Conservation (phyloP, 176 grass and related monocot species). For the Typha latifolia region DNA sequence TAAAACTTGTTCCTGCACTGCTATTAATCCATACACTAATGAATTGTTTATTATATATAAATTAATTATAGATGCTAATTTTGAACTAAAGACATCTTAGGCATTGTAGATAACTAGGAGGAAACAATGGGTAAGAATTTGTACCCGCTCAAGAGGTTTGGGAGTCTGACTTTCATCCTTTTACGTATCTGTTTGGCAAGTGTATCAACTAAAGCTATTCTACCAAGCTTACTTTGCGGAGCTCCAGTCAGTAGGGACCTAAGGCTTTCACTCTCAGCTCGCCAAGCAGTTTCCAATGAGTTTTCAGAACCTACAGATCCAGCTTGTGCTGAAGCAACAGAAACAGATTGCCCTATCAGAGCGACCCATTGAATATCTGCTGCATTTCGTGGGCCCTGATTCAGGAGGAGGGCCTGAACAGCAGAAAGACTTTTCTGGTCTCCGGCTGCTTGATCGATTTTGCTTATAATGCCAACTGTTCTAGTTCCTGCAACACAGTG, state of each 20-base stretch:
- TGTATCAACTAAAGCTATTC: constrained; percentile 65
- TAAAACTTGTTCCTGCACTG: too few relatives aligned
- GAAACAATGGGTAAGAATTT: constrained; percentile 4
- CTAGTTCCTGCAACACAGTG: constrained; percentile 55
- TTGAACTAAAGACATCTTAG: background rate
- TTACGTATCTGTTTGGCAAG: constrained; percentile 65
- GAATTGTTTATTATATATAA: too few relatives aligned
- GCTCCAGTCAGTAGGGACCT: constrained; percentile 49
- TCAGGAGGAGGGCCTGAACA: constrained; percentile 56
- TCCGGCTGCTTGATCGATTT: constrained; percentile 66
- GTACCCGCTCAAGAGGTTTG: constrained; percentile 69
- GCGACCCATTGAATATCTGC: constrained; percentile 67
- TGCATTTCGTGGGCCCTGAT: constrained; percentile 59
- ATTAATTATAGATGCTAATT: background rate
- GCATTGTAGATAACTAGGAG: background rate
- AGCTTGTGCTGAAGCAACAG: constrained; percentile 40
- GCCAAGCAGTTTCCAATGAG: constrained; percentile 61
- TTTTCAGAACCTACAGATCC: constrained; percentile 50
- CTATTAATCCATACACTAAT: too few relatives aligned
- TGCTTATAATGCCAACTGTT: constrained; percentile 76
- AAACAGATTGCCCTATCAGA: constrained; percentile 58
- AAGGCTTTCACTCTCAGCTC: constrained; percentile 67
- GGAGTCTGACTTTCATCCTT: constrained; percentile 51
- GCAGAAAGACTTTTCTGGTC: constrained; percentile 68
- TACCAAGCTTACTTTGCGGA: constrained; percentile 62